Evolutionary conservation across 1,139 yeast genomes (phyloP).

Genomic region (Blastobotrys serpentis): DNA sequence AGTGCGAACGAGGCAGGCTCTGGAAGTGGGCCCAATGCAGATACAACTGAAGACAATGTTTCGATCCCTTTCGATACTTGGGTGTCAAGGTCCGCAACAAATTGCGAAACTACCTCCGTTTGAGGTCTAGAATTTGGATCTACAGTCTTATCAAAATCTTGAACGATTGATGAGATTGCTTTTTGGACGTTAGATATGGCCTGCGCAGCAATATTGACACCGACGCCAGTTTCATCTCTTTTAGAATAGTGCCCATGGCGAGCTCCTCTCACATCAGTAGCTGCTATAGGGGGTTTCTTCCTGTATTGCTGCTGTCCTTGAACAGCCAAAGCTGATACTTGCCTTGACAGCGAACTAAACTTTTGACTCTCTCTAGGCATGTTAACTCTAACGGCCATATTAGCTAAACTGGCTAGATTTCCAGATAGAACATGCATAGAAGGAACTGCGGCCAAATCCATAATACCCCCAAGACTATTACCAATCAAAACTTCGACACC

Average conservation of each 20-base stretch:
- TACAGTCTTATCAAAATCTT: not conserved
- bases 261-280: not conserved
- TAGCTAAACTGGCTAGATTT: constrained; percentile 21
- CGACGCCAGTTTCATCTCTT: not conserved
- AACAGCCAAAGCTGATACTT: constrained; percentile 21
- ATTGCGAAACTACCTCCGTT: not conserved
- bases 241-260: not conserved
- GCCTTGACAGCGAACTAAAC: constrained; percentile 13
- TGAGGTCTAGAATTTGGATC: not conserved
- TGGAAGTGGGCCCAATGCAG: constrained; percentile 1
- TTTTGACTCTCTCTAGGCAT: constrained; percentile 22
- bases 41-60: constrained; percentile 1
- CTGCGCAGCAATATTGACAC: constrained; percentile 2
- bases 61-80: constrained; percentile 4
- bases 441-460: constrained; percentile 27
- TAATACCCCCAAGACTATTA: constrained; percentile 31
- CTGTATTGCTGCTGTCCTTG: constrained; percentile 14
- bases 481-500: constrained; percentile 36
- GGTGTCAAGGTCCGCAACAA: constrained; percentile 4
- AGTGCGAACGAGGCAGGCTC: constrained; percentile 7
- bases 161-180: not conserved
- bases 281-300: constrained; percentile 4
- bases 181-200: not conserved
- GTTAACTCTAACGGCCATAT: constrained; percentile 20
- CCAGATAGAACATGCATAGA: constrained; percentile 27